These are phyloP conservation scores for Psilocybe cyanescens DNA, from an alignment of 768 basidiomycete species.

Conservation along the genomic window DNA sequence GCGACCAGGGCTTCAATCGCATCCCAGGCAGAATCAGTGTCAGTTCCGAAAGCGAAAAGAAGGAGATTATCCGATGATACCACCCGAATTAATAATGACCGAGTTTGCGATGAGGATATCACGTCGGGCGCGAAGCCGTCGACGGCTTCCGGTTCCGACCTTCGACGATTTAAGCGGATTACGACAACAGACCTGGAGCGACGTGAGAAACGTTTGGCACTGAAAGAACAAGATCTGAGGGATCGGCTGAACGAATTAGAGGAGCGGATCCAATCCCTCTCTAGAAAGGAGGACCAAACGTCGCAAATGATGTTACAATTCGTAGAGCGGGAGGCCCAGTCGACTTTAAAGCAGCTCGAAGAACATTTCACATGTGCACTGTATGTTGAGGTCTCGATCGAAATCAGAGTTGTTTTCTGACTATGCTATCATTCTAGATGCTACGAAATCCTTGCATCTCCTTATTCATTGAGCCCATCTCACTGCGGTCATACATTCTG, in stretches of 20 bases:
- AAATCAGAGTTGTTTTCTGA: neutral
- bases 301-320: constrained; percentile 43
- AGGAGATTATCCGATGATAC: constrained; percentile 18
- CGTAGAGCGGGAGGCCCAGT: constrained; percentile 42
- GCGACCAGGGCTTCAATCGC: constrained; percentile 23
- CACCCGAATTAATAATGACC: constrained; percentile 19
- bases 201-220: constrained; percentile 38
- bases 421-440: constrained; percentile 44
- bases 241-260: constrained; percentile 41
- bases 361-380: constrained; percentile 68
- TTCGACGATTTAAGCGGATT: constrained; percentile 43
- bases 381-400: constrained; percentile 38
- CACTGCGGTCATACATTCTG: constrained; percentile 74
- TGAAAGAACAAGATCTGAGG: constrained; percentile 44
- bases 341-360: constrained; percentile 55
- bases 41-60: constrained; percentile 20
- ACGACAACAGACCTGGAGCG: constrained; percentile 40
- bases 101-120: constrained; percentile 19
- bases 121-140: constrained; percentile 19
- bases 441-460: constrained; percentile 66
- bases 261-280: constrained; percentile 39
- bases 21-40: constrained; percentile 20
- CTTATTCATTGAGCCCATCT: constrained; percentile 56
- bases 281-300: constrained; percentile 46
- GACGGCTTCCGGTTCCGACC: constrained; percentile 28